These are phyloP conservation scores for Russula virescens DNA, from an alignment of 768 basidiomycete species.

Conservation along the genomic window DNA sequence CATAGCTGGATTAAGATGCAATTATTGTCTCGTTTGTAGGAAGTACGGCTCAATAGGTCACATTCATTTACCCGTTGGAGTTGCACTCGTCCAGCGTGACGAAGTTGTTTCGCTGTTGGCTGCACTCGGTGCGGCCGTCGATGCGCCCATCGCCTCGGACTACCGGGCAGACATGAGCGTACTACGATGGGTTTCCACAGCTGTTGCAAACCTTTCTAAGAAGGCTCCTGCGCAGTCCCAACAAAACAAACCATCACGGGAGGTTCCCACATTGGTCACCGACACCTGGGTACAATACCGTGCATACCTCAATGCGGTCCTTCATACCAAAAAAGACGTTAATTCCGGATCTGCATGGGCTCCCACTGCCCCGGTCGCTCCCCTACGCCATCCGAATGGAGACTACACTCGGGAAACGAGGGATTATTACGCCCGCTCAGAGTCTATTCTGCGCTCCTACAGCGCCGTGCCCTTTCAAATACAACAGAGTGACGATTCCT, in stretches of 20 bases:
- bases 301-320: background rate
- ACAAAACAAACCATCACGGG: background rate
- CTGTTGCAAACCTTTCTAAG: background rate
- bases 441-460: constrained; percentile 1
- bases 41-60: background rate
- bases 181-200: constrained; percentile 25
- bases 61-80: constrained; percentile 27
- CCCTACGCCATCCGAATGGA: background rate
- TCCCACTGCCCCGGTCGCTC: too few relatives aligned
- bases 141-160: constrained; percentile 9
- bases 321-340: background rate
- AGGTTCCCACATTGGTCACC: background rate
- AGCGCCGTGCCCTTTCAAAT: background rate
- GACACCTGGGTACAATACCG: constrained; percentile 5
- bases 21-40: background rate
- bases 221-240: background rate
- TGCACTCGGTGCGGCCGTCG: constrained; percentile 28
- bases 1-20: background rate
- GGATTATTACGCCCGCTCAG: background rate
- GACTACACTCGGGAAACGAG: background rate
- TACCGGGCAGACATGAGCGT: constrained; percentile 6
- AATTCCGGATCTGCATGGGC: too few relatives aligned
- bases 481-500: background rate
- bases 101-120: constrained; percentile 30
- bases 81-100: constrained; percentile 25